phyloP scores from a whole-genome alignment of 306 rosid species.

The Spatholobus suberectus region DNA sequence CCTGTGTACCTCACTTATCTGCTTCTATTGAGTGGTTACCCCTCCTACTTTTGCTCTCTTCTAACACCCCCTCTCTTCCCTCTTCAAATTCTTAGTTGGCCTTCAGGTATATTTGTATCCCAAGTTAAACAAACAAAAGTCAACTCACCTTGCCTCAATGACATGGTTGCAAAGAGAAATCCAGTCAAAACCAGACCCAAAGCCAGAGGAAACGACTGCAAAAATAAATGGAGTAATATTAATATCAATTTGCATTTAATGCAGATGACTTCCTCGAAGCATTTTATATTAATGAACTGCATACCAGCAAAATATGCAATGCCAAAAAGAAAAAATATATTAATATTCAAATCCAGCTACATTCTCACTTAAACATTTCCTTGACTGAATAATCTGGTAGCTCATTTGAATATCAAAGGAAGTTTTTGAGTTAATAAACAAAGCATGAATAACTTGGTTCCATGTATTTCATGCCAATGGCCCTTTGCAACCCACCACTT shows the following conservation, averaged over 20 bases:
- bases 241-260: constrained; percentile 24
- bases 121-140: constrained; percentile 30
- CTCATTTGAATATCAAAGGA: constrained; percentile 22
- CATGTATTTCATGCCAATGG: constrained; percentile 15
- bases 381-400: constrained; percentile 29
- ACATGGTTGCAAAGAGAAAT: constrained; percentile 80
- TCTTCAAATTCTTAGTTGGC: too few relatives aligned
- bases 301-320: constrained; percentile 13
- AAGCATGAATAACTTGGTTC: constrained; percentile 6
- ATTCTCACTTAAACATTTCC: constrained; percentile 29
- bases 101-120: constrained; percentile 4
- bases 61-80: too few relatives aligned
- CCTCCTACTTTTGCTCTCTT: neutral
- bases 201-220: constrained; percentile 94
- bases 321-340: neutral
- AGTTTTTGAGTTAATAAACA: constrained; percentile 8
- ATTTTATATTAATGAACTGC: constrained; percentile 31
- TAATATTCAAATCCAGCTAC: constrained; percentile 28
- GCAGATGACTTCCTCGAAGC: constrained; percentile 35
- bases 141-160: constrained; percentile 84
- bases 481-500: constrained; percentile 34
- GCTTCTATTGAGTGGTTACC: neutral
- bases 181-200: constrained; percentile 74
- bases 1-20: neutral
- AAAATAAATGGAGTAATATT: constrained; percentile 31